These are phyloP conservation scores for Capsicum baccatum DNA, from an alignment of 257 asterid genomes.

Conservation along the genomic window DNA sequence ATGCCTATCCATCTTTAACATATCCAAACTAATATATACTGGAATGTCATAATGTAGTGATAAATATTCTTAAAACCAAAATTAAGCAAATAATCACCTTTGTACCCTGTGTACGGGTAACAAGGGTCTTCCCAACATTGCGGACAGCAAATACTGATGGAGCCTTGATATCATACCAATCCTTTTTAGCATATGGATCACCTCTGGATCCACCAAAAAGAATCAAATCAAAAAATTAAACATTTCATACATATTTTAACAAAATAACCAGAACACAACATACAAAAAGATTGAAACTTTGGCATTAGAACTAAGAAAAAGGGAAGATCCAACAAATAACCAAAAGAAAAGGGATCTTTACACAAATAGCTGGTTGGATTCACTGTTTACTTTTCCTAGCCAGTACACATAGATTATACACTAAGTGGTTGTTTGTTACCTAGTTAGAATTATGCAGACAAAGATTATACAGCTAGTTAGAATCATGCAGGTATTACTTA, in stretches of 20 bases:
- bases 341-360: too few relatives aligned
- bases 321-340: not conserved
- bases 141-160: slow-evolving; percentile 23
- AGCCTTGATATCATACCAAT: slow-evolving; percentile 26
- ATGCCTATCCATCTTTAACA: not conserved
- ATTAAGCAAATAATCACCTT: not conserved
- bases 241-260: not conserved
- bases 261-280: not conserved
- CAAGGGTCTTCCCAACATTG: slow-evolving; percentile 22
- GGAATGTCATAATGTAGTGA: not conserved
- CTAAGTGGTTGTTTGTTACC: too few relatives aligned
- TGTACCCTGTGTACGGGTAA: slow-evolving; percentile 21
- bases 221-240: not conserved
- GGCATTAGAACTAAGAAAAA: not conserved
- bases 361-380: too few relatives aligned
- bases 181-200: slow-evolving; percentile 25
- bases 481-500: too few relatives aligned
- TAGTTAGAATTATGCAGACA: too few relatives aligned
- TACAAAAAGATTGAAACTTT: not conserved
- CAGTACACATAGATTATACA: too few relatives aligned
- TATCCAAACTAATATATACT: not conserved
- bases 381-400: too few relatives aligned
- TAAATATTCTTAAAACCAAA: not conserved
- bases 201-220: not conserved
- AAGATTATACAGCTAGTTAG: too few relatives aligned